A percentile compares a stretch with the other conserved stretches of the same genome.
Evolutionary conservation across 352 stramenopile genomes (phyloP).

Genomic region (Globisporangium solare): DNA sequence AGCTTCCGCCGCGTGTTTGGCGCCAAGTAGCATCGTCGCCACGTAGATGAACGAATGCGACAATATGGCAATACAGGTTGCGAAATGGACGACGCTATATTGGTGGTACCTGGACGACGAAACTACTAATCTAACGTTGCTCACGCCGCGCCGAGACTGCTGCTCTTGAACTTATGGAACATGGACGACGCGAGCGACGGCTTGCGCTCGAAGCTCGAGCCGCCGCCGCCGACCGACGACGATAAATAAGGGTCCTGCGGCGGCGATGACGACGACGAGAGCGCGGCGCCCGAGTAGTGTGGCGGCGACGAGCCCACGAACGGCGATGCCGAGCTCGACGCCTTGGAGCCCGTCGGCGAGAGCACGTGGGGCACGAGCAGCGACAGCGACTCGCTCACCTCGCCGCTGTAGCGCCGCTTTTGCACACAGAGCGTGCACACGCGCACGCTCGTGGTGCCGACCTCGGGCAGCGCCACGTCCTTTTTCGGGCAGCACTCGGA

Average conservation of each 20-base stretch:
- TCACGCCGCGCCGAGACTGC: slow-evolving; percentile 7
- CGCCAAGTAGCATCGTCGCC: too few relatives aligned
- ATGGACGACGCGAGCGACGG: slow-evolving; percentile 42
- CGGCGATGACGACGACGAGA: slow-evolving; percentile 10
- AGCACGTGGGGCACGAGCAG: slow-evolving; percentile 14
- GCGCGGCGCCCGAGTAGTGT: too few relatives aligned
- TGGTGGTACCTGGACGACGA: too few relatives aligned
- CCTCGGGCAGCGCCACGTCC: slow-evolving; percentile 62
- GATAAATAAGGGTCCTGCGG: slow-evolving; percentile 37
- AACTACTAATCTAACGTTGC: too few relatives aligned
- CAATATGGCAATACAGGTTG: too few relatives aligned
- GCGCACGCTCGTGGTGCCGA: slow-evolving; percentile 55
- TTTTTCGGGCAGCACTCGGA: slow-evolving; percentile 79
- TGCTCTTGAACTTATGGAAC: slow-evolving; percentile 61
- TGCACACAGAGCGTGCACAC: slow-evolving; percentile 61
- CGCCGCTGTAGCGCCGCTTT: slow-evolving; percentile 46
- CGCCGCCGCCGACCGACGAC: slow-evolving; percentile 15
- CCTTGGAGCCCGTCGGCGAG: slow-evolving; percentile 11
- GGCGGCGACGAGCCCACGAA: slow-evolving; percentile 11
- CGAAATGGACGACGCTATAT: too few relatives aligned
- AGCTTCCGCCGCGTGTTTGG: slow-evolving; percentile 53
- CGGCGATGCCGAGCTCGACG: background rate
- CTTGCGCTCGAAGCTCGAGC: slow-evolving; percentile 38
- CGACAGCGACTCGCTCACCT: slow-evolving; percentile 16
- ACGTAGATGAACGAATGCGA: too few relatives aligned